A percentile compares a stretch with the other conserved stretches of the same genome.
Conservation (phyloP, 2,329 filamentous ascomycete species). For the Claviceps maximensis region DNA sequence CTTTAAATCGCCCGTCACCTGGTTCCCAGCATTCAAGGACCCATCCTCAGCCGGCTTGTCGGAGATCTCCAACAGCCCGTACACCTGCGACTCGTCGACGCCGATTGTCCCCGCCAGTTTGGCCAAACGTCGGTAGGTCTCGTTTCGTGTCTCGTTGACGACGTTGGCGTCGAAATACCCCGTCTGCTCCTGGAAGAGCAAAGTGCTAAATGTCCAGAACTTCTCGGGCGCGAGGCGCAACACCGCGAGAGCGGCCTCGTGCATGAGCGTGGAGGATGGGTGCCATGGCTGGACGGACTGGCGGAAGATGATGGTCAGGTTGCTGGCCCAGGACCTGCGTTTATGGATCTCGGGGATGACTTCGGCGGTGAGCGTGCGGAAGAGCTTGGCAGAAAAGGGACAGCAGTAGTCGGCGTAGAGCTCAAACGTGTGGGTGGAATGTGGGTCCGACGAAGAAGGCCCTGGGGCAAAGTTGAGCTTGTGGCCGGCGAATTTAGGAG, state of each 20-base stretch:
- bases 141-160: conserved; percentile 72
- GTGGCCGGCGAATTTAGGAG: conserved; percentile 64
- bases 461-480: conserved; percentile 40
- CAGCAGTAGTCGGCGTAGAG: conserved; percentile 83
- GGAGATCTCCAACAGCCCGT: conserved; percentile 52
- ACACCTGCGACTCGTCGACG: conserved; percentile 57
- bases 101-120: conserved; percentile 57
- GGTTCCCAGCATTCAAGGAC: conserved; percentile 64
- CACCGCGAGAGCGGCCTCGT: conserved; percentile 77
- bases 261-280: conserved; percentile 65
- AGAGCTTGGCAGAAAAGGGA: conserved; percentile 56
- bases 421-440: conserved; percentile 46
- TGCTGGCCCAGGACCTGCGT: conserved; percentile 41
- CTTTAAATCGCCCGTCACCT: conserved; percentile 76
- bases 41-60: conserved; percentile 56
- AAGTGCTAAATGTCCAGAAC: conserved; percentile 69
- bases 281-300: conserved; percentile 95
- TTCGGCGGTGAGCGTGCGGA: conserved; percentile 57
- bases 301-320: conserved; percentile 67
- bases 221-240: conserved; percentile 53
- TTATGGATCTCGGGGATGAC: conserved; percentile 52
- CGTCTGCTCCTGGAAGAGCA: conserved; percentile 51
- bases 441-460: conserved; percentile 22
- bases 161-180: conserved; percentile 77
- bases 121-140: conserved; percentile 69